phyloP scores from a whole-genome alignment of 768 basidiomycete species.

The Amylocystis lapponica region DNA sequence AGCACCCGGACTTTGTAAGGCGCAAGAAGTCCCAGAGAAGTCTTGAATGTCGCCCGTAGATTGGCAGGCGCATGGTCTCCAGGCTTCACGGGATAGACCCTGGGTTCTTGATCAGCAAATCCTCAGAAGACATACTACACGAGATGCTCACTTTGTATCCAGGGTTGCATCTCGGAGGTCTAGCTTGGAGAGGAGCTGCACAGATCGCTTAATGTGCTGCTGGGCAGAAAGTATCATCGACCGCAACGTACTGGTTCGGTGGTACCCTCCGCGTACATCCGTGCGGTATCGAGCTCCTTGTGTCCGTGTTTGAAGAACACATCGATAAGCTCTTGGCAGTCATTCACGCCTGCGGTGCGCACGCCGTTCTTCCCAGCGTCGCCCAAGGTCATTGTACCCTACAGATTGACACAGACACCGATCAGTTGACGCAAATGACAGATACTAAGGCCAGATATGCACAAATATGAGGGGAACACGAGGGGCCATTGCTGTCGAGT shows the following conservation, averaged over 20 bases:
- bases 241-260: constrained; percentile 40
- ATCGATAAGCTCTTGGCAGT: constrained; percentile 41
- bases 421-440: too few relatives aligned
- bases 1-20: constrained; percentile 43
- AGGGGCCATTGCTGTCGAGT: constrained; percentile 19
- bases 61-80: constrained; percentile 38
- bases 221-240: neutral
- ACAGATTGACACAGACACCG: neutral
- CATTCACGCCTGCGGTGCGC: constrained; percentile 28
- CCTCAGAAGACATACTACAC: neutral
- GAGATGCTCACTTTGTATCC: constrained; percentile 40
- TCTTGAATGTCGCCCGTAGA: constrained; percentile 39
- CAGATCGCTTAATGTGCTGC: neutral
- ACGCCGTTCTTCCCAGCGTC: constrained; percentile 36
- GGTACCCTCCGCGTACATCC: constrained; percentile 46
- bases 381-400: constrained; percentile 49
- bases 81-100: constrained; percentile 34
- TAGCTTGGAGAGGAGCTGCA: constrained; percentile 30
- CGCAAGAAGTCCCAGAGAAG: constrained; percentile 40
- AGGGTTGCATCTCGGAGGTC: constrained; percentile 34
- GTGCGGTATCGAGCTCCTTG: constrained; percentile 45
- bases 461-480: constrained; percentile 38
- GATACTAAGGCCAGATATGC: too few relatives aligned
- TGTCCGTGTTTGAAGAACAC: constrained; percentile 37
- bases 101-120: constrained; percentile 12